Base-by-base conservation (phyloP, 805 yeast genomes). In the Pichia exigua region DNA sequence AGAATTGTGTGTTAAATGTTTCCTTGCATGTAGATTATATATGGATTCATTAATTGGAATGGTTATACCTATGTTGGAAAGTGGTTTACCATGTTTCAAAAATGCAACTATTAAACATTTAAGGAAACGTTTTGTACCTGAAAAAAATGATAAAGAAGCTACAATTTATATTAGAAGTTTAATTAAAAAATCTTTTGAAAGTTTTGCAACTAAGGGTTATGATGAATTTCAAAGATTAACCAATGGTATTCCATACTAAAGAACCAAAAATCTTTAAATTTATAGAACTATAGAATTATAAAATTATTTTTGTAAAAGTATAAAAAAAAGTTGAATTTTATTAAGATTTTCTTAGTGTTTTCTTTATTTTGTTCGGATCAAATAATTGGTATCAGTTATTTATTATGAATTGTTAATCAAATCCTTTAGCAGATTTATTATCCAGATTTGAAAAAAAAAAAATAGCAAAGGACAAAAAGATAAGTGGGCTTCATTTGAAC, bases 151-250 rank as follows among this genome's bases (percentile, higher is more conserved):
- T 49, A 83, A 80, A 51, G 97, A 92, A 46, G 97, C 97, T 9
- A 89, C 95, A 11, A 62, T 73, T 38, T 79, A 75, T 59, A 85
- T 94, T 82, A 77, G 87, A 56, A 77, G 81, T 2, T 76, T 94
- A 69, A 83, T 94, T 56, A 76, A 74, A 57, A 86, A 84, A 71
- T 83, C 95, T 53, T 85, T 82, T 67, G 98, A 92, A 67, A 86
- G 95, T 69, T 71, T 81, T 61, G 89, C 85, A 63, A 94, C 99
- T 38, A 87, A 84, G 64, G 98, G 97, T 21, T 94, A 94, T 68
- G 99, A 94, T 65, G 97, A 91, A 71, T 94, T 94, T 81, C 99
- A 94, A 70, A 76, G 95, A 62, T 67, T 94, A 58, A 94, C 99
- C 39, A 94, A 94, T 62, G 99, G 99, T 53, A 94, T 94, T 66